Evolutionary conservation across 2,329 filamentous ascomycete genomes (phyloP), one percentile per base, ranked within the genome.

Genomic region (Diaporthe citrichinensis): DNA sequence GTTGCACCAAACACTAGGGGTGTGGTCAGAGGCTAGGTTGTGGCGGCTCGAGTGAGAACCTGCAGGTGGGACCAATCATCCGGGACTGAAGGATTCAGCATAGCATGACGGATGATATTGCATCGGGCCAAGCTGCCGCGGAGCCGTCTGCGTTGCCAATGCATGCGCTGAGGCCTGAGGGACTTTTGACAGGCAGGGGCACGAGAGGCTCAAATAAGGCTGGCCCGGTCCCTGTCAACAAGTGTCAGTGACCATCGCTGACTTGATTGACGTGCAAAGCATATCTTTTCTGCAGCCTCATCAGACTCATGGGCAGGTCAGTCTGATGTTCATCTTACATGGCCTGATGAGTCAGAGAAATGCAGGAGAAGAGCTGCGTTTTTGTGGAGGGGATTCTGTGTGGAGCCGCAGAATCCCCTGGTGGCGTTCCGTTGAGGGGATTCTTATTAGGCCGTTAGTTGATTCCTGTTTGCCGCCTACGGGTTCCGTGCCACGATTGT

Each of bases 401-500:
- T 4, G 61, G 17, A 51, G n/a, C 23, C 28, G 34, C 49, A 55
- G 31, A 41, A 69, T 28, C 23, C 23, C n/a, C 53, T 17, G 9
- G 57, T 39, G 23, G 57, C 57, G 57, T 41, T 36, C 17, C 39
- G 39, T 65, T 9, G 58, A 61, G 34, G 31, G 49, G 49, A 8
- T 53, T 34, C 34, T 41, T 65, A 41, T 49, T 49, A 65, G 41
- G 61, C 31, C 28, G 62, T 36, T 41, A 51, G 44, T 67, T 62
- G 57, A 31, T 46, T 41, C 31, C 49, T 23, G 46, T 41, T 46
- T 53, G 25, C 44, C 67, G 53, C 25, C 39, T 25, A 17, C 5
- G 41, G 51, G 46, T 55, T 69, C 49, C 55, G 72, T 69, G 72
- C 72, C 72, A 25, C 67, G 41, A 46, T 46, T 31, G 39, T 74